Conservation (phyloP, 805 yeast genomes). For the Yarrowia porcina region DNA sequence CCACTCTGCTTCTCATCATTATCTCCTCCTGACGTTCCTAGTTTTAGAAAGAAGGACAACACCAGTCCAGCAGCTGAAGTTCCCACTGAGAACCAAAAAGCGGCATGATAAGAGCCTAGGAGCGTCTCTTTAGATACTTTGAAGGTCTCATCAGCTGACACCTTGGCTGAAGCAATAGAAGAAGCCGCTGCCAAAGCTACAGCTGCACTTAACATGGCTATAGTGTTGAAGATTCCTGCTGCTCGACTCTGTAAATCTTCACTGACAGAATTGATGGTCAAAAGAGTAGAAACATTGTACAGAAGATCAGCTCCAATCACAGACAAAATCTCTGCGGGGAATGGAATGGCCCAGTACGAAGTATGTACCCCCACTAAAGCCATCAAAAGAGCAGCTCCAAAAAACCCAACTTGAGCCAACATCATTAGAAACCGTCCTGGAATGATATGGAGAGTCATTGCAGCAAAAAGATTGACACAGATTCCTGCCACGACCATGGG, state of each 20-base stretch:
- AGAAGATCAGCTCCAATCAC: conserved; percentile 50
- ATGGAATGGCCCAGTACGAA: conserved; percentile 47
- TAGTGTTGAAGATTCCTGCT: conserved; percentile 49
- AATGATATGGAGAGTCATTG: conserved; percentile 45
- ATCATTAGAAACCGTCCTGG: conserved; percentile 43
- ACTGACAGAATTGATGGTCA: conserved; percentile 44
- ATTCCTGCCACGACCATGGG: conserved; percentile 47
- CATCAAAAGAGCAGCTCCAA: conserved; percentile 44
- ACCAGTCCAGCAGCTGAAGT: conserved; percentile 37
- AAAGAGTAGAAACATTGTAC: conserved; percentile 47
- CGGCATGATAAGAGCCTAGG: conserved; percentile 32
- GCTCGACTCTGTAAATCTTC: conserved; percentile 45
- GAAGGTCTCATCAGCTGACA: conserved; percentile 26
- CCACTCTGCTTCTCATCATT: not conserved
- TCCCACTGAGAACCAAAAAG: conserved; percentile 44
- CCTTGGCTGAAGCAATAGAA: conserved; percentile 37
- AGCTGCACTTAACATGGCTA: conserved; percentile 43
- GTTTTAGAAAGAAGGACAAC: conserved; percentile 38
- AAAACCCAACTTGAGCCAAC: conserved; percentile 40
- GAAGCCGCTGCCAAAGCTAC: conserved; percentile 46
- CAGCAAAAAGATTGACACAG: conserved; percentile 46
- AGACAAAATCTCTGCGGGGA: conserved; percentile 44
- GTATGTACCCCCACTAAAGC: conserved; percentile 41
- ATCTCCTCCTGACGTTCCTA: conserved; percentile 35
- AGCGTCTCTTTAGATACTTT: conserved; percentile 16